Conservation (phyloP, 441 rosid species). For the Biscutella auriculata region DNA sequence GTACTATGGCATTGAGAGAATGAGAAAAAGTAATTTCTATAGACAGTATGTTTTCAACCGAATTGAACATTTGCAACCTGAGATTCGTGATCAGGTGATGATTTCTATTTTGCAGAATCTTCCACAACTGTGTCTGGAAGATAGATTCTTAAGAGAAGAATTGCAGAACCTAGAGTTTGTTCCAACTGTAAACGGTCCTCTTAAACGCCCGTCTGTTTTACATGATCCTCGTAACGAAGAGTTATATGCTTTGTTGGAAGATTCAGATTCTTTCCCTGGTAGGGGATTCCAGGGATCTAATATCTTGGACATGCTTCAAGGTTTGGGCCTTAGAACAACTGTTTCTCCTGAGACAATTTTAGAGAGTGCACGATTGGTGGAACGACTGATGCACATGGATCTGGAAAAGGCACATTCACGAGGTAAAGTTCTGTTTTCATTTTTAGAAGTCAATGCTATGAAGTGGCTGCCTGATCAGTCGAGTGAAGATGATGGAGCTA, state of each 20-base stretch:
- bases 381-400: conserved; percentile 57
- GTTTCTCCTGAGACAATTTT: conserved; percentile 76
- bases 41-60: conserved; percentile 56
- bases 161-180: conserved; percentile 79
- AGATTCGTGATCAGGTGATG: conserved; percentile 69
- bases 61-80: conserved; percentile 59
- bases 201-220: conserved; percentile 60
- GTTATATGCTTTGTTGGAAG: conserved; percentile 73
- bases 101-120: conserved; percentile 67
- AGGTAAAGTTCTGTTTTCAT: conserved; percentile 83
- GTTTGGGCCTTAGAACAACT: conserved; percentile 82
- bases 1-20: conserved; percentile 69
- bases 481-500: conserved; percentile 57
- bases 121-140: conserved; percentile 84
- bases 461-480: conserved; percentile 75
- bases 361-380: conserved; percentile 82
- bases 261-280: conserved; percentile 72
- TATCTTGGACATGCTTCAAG: conserved; percentile 73
- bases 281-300: conserved; percentile 57
- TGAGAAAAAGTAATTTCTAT: conserved; percentile 76
- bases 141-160: conserved; percentile 52
- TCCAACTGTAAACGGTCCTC: conserved; percentile 54
- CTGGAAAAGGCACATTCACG: conserved; percentile 62
- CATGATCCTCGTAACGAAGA: conserved; percentile 95
- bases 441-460: conserved; percentile 82